phyloP scores from a whole-genome alignment of 306 rosid species.

The Malus asiatica region DNA sequence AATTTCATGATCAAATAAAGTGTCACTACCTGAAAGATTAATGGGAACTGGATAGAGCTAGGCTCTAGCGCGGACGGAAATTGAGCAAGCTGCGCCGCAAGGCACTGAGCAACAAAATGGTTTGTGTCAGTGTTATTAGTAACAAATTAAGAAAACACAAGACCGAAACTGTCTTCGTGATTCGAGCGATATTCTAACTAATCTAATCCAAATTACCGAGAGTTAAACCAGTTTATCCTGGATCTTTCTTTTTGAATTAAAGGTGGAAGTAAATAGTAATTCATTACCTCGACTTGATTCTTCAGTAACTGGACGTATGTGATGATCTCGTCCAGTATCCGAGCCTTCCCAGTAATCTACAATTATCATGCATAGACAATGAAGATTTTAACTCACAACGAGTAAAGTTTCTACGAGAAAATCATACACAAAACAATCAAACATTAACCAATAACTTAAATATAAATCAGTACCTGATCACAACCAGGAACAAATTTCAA shows the following conservation, averaged over 20 bases:
- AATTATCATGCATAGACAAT: not conserved
- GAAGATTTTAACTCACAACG: not conserved
- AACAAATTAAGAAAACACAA: not conserved
- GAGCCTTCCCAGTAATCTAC: constrained; percentile 12
- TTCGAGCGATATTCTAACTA: too few species aligned
- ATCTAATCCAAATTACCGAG: too few species aligned
- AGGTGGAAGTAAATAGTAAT: not conserved
- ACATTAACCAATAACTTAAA: not conserved
- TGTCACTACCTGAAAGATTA: not conserved
- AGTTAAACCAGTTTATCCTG: not conserved
- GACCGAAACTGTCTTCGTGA: too few species aligned
- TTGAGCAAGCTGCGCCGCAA: constrained; percentile 5
- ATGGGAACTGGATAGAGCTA: not conserved
- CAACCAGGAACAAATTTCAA: constrained; percentile 15
- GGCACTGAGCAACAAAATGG: constrained; percentile 2
- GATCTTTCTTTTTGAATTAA: not conserved
- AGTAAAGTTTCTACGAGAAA: not conserved
- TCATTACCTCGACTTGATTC: constrained; percentile 16
- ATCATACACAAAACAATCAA: not conserved
- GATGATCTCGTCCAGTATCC: constrained; percentile 10
- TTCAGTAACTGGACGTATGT: constrained; percentile 12
- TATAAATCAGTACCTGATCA: constrained; percentile 1
- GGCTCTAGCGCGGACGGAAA: not conserved
- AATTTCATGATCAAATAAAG: not conserved
- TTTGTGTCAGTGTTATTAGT: not conserved